A percentile compares a stretch with the other conserved stretches of the same genome.
Conservation (phyloP, 176 grass and related monocot genomes). For the Canna indica region DNA sequence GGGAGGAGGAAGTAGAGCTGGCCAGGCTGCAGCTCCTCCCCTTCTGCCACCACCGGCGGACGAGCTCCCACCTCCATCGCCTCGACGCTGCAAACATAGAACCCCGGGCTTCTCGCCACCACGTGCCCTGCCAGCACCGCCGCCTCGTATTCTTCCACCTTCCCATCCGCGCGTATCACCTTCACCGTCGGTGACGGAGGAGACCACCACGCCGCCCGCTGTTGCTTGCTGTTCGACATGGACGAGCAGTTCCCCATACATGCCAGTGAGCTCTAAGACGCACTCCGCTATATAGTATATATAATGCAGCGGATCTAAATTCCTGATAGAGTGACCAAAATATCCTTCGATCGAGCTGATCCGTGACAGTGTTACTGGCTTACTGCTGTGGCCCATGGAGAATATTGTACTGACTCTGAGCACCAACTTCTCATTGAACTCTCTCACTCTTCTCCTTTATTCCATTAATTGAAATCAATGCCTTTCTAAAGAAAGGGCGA, state of each 20-base stretch:
- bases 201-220: neutral
- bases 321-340: too few species aligned
- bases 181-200: neutral
- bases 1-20: conserved; percentile 13
- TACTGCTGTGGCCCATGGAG: too few species aligned
- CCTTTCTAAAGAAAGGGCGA: neutral
- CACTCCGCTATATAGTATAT: neutral
- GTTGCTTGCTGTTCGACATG: neutral
- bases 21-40: conserved; percentile 9
- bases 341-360: too few species aligned
- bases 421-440: too few species aligned
- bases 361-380: too few species aligned
- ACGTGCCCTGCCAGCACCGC: conserved; percentile 1
- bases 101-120: neutral
- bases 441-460: too few species aligned
- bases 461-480: too few species aligned
- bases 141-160: conserved; percentile 6
- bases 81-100: conserved; percentile 4
- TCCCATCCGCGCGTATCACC: conserved; percentile 7
- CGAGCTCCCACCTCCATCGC: conserved; percentile 9
- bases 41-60: conserved; percentile 2
- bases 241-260: conserved; percentile 3
- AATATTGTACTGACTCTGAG: too few species aligned
- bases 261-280: neutral
- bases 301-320: neutral